Percentiles rank a stretch among this genome's conserved stretches.
phyloP scores from a whole-genome alignment of 2,329 filamentous ascomycete genomes.

The Fusarium torreyae region DNA sequence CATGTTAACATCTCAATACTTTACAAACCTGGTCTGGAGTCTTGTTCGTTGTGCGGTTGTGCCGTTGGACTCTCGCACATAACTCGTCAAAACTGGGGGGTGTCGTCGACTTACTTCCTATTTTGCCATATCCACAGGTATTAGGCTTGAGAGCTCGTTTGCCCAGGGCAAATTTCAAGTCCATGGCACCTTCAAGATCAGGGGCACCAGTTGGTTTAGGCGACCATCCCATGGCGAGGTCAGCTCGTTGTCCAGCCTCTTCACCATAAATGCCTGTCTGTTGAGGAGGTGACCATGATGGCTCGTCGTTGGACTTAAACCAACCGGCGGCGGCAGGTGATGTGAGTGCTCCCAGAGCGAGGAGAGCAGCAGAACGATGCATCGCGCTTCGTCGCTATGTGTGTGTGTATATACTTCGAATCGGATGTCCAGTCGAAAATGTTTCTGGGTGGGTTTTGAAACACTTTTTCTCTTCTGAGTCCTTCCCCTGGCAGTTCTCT shows the following conservation, averaged over 20 bases:
- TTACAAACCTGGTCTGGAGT: neutral
- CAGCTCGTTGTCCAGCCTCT: constrained; percentile 37
- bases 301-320: constrained; percentile 45
- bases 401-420: neutral
- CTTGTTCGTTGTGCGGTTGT: neutral
- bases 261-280: constrained; percentile 44
- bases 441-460: neutral
- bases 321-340: constrained; percentile 44
- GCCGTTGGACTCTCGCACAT: neutral
- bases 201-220: constrained; percentile 54
- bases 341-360: constrained; percentile 47
- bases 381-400: constrained; percentile 21
- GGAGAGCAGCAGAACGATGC: constrained; percentile 40
- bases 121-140: constrained; percentile 53
- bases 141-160: constrained; percentile 48
- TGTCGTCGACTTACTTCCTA: constrained; percentile 50
- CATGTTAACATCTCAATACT: constrained; percentile 1
- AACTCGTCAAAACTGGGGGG: neutral
- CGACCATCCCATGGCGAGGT: constrained; percentile 52
- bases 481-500: neutral
- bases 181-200: constrained; percentile 50
- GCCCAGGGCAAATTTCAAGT: constrained; percentile 49
- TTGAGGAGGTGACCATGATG: constrained; percentile 51
- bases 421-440: neutral
- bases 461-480: neutral